Percentiles rank a stretch among this genome's conserved stretches.
Evolutionary conservation across 108 stramenopile genomes (phyloP).

Genomic region (Skeletonema costatum): DNA sequence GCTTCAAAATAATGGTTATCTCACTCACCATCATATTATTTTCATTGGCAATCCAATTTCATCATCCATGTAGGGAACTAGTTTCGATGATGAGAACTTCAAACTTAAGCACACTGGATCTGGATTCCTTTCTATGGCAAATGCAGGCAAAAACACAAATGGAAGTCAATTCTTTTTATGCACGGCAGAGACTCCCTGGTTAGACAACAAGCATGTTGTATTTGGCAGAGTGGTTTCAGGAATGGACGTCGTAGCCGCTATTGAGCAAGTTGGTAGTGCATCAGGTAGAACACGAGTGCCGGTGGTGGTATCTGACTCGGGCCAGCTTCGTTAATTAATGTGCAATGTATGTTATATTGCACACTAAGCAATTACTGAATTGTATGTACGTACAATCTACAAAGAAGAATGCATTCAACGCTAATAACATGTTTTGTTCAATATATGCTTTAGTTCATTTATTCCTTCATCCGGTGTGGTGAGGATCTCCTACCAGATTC

Average conservation of each 20-base stretch:
- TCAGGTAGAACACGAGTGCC: slow-evolving; percentile 83
- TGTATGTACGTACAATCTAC: too few relatives aligned
- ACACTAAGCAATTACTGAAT: too few relatives aligned
- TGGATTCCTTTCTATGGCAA: slow-evolving; percentile 92
- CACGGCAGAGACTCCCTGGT: slow-evolving; percentile 92
- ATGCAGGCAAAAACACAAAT: slow-evolving; percentile 95
- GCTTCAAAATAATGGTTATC: neutral
- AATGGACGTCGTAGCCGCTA: slow-evolving; percentile 88
- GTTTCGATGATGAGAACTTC: slow-evolving; percentile 97
- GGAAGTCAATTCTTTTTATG: slow-evolving; percentile 94
- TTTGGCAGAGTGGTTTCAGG: slow-evolving; percentile 93
- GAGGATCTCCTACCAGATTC: neutral
- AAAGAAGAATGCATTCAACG: too few relatives aligned
- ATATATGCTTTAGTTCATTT: neutral
- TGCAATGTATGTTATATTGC: neutral
- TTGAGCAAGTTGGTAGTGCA: slow-evolving; percentile 91
- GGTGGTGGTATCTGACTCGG: slow-evolving; percentile 79
- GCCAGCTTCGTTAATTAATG: slow-evolving; percentile 68
- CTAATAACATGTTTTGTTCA: neutral
- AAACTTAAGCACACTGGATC: slow-evolving; percentile 23
- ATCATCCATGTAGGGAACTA: slow-evolving; percentile 66
- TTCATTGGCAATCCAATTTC: slow-evolving; percentile 78
- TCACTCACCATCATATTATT: too few relatives aligned
- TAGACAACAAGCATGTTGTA: slow-evolving; percentile 96
- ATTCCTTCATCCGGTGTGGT: neutral